Evolutionary conservation across 1,139 yeast genomes (phyloP).

Genomic region (Protomyces gravidus): DNA sequence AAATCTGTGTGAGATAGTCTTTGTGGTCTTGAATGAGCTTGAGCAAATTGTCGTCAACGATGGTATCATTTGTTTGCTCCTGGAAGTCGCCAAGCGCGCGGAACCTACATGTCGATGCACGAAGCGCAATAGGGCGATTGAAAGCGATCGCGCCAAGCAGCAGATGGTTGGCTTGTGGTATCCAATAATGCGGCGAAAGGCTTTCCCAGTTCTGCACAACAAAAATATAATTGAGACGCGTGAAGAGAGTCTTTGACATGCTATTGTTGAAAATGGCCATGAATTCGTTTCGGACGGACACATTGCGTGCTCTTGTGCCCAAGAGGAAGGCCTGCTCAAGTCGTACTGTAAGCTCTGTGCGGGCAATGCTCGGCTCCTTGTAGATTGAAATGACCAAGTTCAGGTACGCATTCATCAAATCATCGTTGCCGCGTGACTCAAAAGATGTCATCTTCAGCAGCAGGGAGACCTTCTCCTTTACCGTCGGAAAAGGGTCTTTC

Average conservation of each 20-base stretch:
- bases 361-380: slow-evolving; percentile 70
- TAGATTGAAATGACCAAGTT: slow-evolving; percentile 84
- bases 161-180: slow-evolving; percentile 86
- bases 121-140: slow-evolving; percentile 36
- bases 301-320: slow-evolving; percentile 82
- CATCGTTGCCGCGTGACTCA: slow-evolving; percentile 79
- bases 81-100: slow-evolving; percentile 32
- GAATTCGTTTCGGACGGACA: slow-evolving; percentile 66
- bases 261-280: slow-evolving; percentile 78
- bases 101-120: slow-evolving; percentile 29
- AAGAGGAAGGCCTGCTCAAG: slow-evolving; percentile 96
- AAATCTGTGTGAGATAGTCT: slow-evolving; percentile 48
- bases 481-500: slow-evolving; percentile 82
- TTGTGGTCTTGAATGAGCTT: slow-evolving; percentile 44
- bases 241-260: slow-evolving; percentile 71
- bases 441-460: slow-evolving; percentile 90
- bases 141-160: slow-evolving; percentile 71
- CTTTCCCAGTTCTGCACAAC: slow-evolving; percentile 97
- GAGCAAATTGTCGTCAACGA: slow-evolving; percentile 33
- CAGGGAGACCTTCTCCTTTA: slow-evolving; percentile 93
- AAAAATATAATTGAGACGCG: slow-evolving; percentile 75
- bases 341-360: slow-evolving; percentile 87
- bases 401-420: slow-evolving; percentile 74
- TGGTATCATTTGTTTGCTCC: slow-evolving; percentile 25
- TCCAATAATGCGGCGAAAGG: slow-evolving; percentile 89